Evolutionary conservation across 768 basidiomycete species (phyloP), one percentile per base, ranked within the genome.

Genomic region (Leccinum arenicola): DNA sequence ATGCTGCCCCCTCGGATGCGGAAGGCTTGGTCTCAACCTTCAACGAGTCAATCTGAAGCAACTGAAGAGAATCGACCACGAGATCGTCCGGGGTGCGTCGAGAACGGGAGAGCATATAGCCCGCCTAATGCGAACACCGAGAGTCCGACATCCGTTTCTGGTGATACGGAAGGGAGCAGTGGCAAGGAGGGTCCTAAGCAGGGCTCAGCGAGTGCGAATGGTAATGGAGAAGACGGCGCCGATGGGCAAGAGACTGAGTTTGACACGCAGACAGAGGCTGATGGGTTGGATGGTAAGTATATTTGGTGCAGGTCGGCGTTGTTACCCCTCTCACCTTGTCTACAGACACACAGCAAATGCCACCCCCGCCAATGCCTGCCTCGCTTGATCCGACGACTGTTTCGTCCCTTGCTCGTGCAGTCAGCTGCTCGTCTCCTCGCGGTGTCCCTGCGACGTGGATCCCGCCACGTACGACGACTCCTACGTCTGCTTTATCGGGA

Each of bases 1-100:
- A 38, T 71, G 52, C 76, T 88, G 64, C 87, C 86, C 6, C 86
- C 86, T 4, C 84, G 84, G 71, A 81, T 88, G 81, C 76, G 87
- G 40, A 88, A 85, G 61, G 61, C 61, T 3, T 76, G 77, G 78
- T 65, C 72, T 23, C 70, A 67, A 19, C 55, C 55, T n/a, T 35
- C 50, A 11, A n/a, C 33, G 3, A 12, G 9, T 36, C 61, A 52
- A 38, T 6, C 21, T 2, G 57, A 69, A 52, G 5, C 48, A 43
- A 25, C n/a, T n/a, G 54, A 59, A 45, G 61, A 60, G 35, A 31
- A 36, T 43, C 3, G 23, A 27, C 31, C 51, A 23, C 54, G 7
- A 14, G 55, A 59, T 27, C 56, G 51, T 9, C 35, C 50, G 0
- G 40, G 60, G 35, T 27, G 49, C 17, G 19, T 54, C 21, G 59